A percentile compares a stretch with the other conserved stretches of the same genome.
Evolutionary conservation across 208 protist species (phyloP).

Genomic region (Novymonas esmeraldas): DNA sequence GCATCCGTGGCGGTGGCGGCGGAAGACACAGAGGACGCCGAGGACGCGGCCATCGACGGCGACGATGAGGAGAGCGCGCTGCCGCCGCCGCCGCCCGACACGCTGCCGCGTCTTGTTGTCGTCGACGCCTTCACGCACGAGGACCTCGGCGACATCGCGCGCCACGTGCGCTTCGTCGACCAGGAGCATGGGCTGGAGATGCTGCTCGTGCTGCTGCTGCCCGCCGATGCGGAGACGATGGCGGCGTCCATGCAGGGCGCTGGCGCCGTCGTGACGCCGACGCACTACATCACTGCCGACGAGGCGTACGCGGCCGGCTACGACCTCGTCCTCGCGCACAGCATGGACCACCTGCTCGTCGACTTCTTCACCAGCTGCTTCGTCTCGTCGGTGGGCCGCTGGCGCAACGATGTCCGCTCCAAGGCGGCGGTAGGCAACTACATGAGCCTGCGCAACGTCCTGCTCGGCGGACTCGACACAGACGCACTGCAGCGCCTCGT

Average conservation of each 20-base stretch:
- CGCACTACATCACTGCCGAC: conserved; percentile 45
- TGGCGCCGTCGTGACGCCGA: conserved; percentile 56
- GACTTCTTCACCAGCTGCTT: conserved; percentile 75
- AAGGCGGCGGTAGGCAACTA: conserved; percentile 82
- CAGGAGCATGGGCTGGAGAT: conserved; percentile 63
- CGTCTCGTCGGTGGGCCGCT: conserved; percentile 72
- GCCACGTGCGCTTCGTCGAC: conserved; percentile 74
- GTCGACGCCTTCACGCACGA: conserved; percentile 88
- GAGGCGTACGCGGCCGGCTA: conserved; percentile 77
- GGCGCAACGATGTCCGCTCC: conserved; percentile 75
- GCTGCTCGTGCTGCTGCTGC: conserved; percentile 70
- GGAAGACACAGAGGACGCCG: conserved; percentile 4
- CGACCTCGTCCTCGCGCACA: conserved; percentile 77
- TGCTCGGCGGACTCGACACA: conserved; percentile 53
- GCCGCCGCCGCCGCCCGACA: conserved; percentile 36
- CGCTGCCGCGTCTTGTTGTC: conserved; percentile 68
- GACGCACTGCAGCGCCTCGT: conserved; percentile 46
- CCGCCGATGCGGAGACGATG: conserved; percentile 13
- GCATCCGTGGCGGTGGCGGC: not conserved
- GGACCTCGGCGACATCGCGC: conserved; percentile 64
- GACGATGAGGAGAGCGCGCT: conserved; percentile 25
- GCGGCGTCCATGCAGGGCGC: conserved; percentile 43
- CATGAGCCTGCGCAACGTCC: conserved; percentile 63
- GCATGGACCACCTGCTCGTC: conserved; percentile 81
- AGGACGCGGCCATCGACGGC: not conserved